These are phyloP conservation scores for Colletotrichum cereale DNA, from an alignment of 2,329 filamentous ascomycete species.

Conservation along the genomic window DNA sequence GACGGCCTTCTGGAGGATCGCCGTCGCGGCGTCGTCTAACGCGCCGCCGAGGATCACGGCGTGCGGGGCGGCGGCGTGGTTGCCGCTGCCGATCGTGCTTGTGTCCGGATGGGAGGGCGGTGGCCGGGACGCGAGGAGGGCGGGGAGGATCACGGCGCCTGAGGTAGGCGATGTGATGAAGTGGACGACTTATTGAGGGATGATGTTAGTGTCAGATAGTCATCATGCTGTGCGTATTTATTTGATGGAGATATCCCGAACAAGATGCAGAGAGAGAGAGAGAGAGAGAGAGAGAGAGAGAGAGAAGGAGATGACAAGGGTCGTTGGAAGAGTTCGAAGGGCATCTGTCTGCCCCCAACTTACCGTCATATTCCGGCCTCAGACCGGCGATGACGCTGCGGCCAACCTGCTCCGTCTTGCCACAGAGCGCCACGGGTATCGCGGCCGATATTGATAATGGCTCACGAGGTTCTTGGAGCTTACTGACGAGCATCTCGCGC, in stretches of 20 bases:
- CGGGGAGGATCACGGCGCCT: conserved; percentile 36
- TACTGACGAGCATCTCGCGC: neutral
- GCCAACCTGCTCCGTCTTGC: conserved; percentile 44
- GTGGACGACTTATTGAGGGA: conserved; percentile 33
- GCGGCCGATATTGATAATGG: neutral
- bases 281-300: neutral
- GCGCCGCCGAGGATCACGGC: conserved; percentile 38
- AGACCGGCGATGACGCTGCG: conserved; percentile 43
- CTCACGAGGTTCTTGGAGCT: neutral
- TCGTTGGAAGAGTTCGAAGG: neutral
- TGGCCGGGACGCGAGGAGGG: conserved; percentile 25
- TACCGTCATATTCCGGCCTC: conserved; percentile 46
- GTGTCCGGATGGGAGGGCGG: conserved; percentile 36
- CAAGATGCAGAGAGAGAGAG: neutral
- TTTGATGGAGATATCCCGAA: neutral
- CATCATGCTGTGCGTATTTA: neutral
- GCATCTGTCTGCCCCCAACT: conserved; percentile 1
- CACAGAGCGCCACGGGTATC: conserved; percentile 45
- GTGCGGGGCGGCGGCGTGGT: conserved; percentile 29
- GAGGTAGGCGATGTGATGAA: conserved; percentile 36
- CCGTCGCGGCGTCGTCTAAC: conserved; percentile 30
- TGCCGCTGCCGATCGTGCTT: conserved; percentile 40
- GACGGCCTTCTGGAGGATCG: conserved; percentile 21
- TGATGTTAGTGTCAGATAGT: neutral
- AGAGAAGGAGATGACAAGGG: too few species aligned